A percentile compares a stretch with the other conserved stretches of the same genome.
Conservation (phyloP, 2,329 filamentous ascomycete species). For the Arthrobotrys musiformis region DNA sequence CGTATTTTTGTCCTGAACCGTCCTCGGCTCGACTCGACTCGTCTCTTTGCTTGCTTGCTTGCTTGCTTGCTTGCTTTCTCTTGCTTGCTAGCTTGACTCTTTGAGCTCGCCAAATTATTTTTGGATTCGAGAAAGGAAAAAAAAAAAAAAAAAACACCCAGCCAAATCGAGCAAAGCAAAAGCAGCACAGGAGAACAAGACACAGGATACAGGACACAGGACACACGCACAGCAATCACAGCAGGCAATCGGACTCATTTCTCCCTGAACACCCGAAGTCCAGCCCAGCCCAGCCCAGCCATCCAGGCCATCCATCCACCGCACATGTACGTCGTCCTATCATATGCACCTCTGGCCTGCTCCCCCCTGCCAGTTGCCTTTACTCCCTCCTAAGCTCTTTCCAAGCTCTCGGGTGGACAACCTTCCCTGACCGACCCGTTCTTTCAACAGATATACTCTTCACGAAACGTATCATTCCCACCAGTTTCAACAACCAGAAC, state of each 20-base stretch:
- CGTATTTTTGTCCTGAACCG: neutral
- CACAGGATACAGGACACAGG: neutral
- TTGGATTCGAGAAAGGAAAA: neutral
- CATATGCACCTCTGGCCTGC: slow-evolving; percentile 6
- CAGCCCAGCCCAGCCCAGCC: neutral
- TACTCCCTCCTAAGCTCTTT: slow-evolving; percentile 12
- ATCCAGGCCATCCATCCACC: slow-evolving; percentile 1
- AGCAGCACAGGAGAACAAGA: neutral
- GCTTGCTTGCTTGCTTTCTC: too few relatives aligned
- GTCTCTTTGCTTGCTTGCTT: neutral
- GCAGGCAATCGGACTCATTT: slow-evolving; percentile 10
- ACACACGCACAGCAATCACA: slow-evolving; percentile 7
- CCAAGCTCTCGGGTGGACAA: slow-evolving; percentile 12
- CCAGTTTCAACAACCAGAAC: neutral
- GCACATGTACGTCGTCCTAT: slow-evolving; percentile 5
- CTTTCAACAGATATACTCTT: neutral
- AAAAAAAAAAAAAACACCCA: slow-evolving; percentile 8
- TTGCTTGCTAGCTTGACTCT: too few relatives aligned
- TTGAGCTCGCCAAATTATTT: neutral
- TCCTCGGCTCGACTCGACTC: neutral
- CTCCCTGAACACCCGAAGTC: slow-evolving; percentile 18
- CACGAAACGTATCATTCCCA: neutral
- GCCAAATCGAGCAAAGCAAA: slow-evolving; percentile 9
- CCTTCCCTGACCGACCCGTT: slow-evolving; percentile 4
- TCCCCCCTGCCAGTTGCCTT: neutral